These are phyloP conservation scores for Fusarium armeniacum DNA, from an alignment of 2,329 filamentous ascomycete species.

Conservation along the genomic window DNA sequence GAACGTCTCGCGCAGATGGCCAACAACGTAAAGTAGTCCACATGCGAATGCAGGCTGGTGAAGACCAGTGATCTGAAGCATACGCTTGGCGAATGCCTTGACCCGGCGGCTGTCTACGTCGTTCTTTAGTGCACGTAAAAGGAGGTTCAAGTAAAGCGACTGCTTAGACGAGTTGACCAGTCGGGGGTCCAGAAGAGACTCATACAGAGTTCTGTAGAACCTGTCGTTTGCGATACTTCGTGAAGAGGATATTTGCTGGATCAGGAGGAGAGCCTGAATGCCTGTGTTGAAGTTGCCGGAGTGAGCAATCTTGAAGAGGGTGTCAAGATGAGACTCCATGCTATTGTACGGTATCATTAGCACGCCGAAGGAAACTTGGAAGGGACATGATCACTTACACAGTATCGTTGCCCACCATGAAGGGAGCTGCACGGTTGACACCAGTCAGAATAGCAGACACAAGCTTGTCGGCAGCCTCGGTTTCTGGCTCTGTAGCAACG, in stretches of 20 bases:
- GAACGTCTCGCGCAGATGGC: slow-evolving; percentile 83
- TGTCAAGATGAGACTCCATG: slow-evolving; percentile 90
- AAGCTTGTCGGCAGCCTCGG: slow-evolving; percentile 82
- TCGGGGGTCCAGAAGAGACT: slow-evolving; percentile 91
- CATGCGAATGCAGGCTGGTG: slow-evolving; percentile 95
- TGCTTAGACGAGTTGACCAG: slow-evolving; percentile 94
- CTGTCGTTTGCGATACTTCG: slow-evolving; percentile 88
- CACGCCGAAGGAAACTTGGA: not conserved
- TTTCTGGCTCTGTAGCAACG: slow-evolving; percentile 69
- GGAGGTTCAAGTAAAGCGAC: slow-evolving; percentile 90
- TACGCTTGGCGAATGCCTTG: slow-evolving; percentile 94
- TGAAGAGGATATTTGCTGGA: slow-evolving; percentile 88
- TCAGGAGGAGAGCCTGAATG: slow-evolving; percentile 93
- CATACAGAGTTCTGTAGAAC: slow-evolving; percentile 96
- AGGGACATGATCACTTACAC: slow-evolving; percentile 61
- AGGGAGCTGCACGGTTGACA: slow-evolving; percentile 96
- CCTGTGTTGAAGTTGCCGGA: slow-evolving; percentile 99
- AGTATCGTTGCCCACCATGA: slow-evolving; percentile 83
- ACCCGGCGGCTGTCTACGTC: slow-evolving; percentile 92
- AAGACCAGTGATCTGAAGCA: slow-evolving; percentile 87
- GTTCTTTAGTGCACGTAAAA: slow-evolving; percentile 88
- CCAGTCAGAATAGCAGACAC: slow-evolving; percentile 92
- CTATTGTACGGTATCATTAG: slow-evolving; percentile 56
- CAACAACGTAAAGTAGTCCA: slow-evolving; percentile 89
- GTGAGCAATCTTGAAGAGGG: slow-evolving; percentile 94